Percentiles rank a stretch among this genome's conserved stretches.
Conservation (phyloP, 768 basidiomycete species). For the Chalciporus sphaerocephalus region DNA sequence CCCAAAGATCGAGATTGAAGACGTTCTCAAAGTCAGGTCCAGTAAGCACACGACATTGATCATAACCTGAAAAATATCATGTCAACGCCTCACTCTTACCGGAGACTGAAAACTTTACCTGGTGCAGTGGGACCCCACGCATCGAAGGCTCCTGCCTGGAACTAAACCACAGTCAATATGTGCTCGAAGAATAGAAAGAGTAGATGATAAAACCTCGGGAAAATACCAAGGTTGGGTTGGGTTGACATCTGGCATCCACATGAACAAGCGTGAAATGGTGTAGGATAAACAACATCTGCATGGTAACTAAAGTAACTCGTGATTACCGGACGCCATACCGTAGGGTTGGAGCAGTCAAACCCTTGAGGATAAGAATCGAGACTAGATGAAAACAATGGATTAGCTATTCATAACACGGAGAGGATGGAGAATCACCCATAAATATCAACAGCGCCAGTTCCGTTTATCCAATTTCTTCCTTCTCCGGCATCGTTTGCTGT, state of each 20-base stretch:
- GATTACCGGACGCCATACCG: slow-evolving; percentile 58
- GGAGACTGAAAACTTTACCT: slow-evolving; percentile 32
- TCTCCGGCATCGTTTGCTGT: slow-evolving; percentile 70
- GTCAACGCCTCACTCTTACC: slow-evolving; percentile 1
- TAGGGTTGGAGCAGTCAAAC: slow-evolving; percentile 77
- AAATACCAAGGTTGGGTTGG: slow-evolving; percentile 63
- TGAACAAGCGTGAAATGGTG: slow-evolving; percentile 17
- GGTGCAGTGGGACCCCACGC: slow-evolving; percentile 77
- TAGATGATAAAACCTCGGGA: slow-evolving; percentile 49
- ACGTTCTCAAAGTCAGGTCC: slow-evolving; percentile 74
- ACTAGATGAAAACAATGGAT: slow-evolving; percentile 24
- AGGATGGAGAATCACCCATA: slow-evolving; percentile 46
- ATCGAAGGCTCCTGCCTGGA: slow-evolving; percentile 76
- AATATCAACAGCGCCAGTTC: slow-evolving; percentile 69
- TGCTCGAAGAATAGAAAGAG: slow-evolving; percentile 4
- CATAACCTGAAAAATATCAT: slow-evolving; percentile 47
- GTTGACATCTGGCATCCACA: slow-evolving; percentile 36
- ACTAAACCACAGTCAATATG: slow-evolving; percentile 34
- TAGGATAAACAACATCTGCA: slow-evolving; percentile 12
- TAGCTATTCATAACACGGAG: not conserved
- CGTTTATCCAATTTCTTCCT: slow-evolving; percentile 61
- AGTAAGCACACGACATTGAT: slow-evolving; percentile 58
- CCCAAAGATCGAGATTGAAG: slow-evolving; percentile 75
- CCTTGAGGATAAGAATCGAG: slow-evolving; percentile 73
- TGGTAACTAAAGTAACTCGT: slow-evolving; percentile 68